These are phyloP conservation scores for Leptodermis oblonga DNA, from an alignment of 257 asterid genomes.

Conservation along the genomic window DNA sequence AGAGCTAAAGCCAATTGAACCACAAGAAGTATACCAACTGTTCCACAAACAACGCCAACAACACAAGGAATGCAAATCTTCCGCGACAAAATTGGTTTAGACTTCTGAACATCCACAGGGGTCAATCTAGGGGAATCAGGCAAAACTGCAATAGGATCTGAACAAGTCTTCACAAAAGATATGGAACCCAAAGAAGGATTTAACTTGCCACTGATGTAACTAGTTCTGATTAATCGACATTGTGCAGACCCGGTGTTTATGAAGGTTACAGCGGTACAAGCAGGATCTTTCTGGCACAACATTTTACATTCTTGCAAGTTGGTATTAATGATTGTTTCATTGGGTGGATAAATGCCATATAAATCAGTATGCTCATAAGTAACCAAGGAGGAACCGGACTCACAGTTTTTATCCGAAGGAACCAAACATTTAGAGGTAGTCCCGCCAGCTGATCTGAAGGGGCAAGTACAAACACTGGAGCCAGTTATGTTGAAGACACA, in stretches of 20 bases:
- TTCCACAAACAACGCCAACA: slow-evolving; percentile 23
- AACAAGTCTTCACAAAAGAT: slow-evolving; percentile 34
- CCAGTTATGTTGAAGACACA: slow-evolving; percentile 31
- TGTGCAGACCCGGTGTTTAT: slow-evolving; percentile 29
- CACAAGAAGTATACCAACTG: slow-evolving; percentile 19
- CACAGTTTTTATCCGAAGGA: slow-evolving; percentile 28
- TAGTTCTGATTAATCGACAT: slow-evolving; percentile 32
- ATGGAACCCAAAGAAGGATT: slow-evolving; percentile 29
- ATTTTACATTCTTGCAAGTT: slow-evolving; percentile 25
- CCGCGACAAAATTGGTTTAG: slow-evolving; percentile 4
- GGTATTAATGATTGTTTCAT: slow-evolving; percentile 21
- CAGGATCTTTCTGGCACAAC: slow-evolving; percentile 33
- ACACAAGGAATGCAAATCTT: slow-evolving; percentile 32
- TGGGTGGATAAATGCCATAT: slow-evolving; percentile 41
- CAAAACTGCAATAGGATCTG: slow-evolving; percentile 36
- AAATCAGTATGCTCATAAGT: slow-evolving; percentile 26
- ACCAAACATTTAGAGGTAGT: slow-evolving; percentile 32
- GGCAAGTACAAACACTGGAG: slow-evolving; percentile 29
- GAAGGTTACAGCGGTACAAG: slow-evolving; percentile 39
- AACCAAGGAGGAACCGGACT: slow-evolving; percentile 29
- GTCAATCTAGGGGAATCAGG: slow-evolving; percentile 15
- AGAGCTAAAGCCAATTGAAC: slow-evolving; percentile 31
- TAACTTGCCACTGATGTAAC: slow-evolving; percentile 33
- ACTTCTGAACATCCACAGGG: not conserved
- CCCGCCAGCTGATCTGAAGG: slow-evolving; percentile 24